phyloP scores from a whole-genome alignment of 768 basidiomycete species.

The Tulasnella sp. region DNA sequence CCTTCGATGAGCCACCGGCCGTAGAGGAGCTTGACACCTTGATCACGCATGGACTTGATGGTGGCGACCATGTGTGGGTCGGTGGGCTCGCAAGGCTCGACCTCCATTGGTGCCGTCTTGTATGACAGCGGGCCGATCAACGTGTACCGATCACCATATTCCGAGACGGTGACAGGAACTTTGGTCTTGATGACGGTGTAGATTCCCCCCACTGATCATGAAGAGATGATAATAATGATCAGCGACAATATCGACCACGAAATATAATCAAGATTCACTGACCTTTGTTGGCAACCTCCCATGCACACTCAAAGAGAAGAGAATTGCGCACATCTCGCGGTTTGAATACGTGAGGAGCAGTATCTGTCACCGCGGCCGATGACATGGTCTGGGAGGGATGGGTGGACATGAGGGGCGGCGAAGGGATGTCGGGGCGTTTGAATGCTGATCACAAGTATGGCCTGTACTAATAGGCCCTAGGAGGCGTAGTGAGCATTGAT shows the following conservation, averaged over 20 bases:
- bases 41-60: slow-evolving; percentile 70
- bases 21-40: slow-evolving; percentile 90
- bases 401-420: no score
- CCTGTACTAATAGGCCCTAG: no score
- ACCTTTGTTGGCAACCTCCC: slow-evolving; percentile 94
- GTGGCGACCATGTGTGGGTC: slow-evolving; percentile 68
- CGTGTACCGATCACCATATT: slow-evolving; percentile 90
- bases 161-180: slow-evolving; percentile 92
- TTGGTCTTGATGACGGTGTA: slow-evolving; percentile 99
- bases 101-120: slow-evolving; percentile 99
- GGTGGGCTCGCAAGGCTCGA: slow-evolving; percentile 81
- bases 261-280: not conserved
- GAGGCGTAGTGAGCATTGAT: no score
- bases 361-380: no score
- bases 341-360: no score
- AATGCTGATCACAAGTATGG: no score
- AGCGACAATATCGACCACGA: not conserved
- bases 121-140: slow-evolving; percentile 97
- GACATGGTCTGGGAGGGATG: no score
- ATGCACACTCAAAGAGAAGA: slow-evolving; percentile 87
- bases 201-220: slow-evolving; percentile 73
- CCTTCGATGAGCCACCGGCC: slow-evolving; percentile 99
- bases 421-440: no score
- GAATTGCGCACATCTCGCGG: slow-evolving; percentile 68
- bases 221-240: not conserved